Percentiles rank a stretch among this genome's conserved stretches.
These are phyloP conservation scores for Acacia pycnantha DNA, from an alignment of 331 rosid genomes.

Conservation along the genomic window DNA sequence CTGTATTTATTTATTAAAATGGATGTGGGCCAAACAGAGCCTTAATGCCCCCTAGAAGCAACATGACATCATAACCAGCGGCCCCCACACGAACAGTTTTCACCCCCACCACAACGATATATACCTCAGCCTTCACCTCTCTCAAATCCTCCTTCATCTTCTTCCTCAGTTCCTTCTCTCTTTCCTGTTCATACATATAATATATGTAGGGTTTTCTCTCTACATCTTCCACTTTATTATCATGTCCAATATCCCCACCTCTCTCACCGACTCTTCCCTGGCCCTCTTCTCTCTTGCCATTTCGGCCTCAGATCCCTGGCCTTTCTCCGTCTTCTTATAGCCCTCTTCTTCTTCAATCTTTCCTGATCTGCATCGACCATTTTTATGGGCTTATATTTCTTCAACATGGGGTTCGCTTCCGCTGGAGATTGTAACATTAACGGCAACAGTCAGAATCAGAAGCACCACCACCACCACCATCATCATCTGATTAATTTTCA, in stretches of 20 bases:
- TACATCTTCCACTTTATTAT: conserved; percentile 32
- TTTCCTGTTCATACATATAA: neutral
- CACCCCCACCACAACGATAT: conserved; percentile 25
- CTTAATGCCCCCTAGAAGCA: conserved; percentile 36
- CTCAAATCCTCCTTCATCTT: conserved; percentile 22
- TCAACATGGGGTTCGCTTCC: conserved; percentile 38
- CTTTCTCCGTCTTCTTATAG: conserved; percentile 47
- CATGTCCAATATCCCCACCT: conserved; percentile 88
- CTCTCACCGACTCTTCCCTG: conserved; percentile 74
- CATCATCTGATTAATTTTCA: conserved; percentile 31
- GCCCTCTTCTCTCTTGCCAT: conserved; percentile 80
- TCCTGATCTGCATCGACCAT: neutral
- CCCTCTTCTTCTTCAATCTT: conserved; percentile 31
- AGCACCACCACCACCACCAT: conserved; percentile 18
- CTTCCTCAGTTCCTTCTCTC: neutral
- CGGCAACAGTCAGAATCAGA: neutral
- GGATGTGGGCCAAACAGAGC: conserved; percentile 36
- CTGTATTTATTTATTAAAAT: no score
- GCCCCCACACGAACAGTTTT: neutral
- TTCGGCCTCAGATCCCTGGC: conserved; percentile 94
- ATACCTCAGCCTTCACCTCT: conserved; percentile 24
- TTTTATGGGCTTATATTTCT: neutral
- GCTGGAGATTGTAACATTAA: neutral
- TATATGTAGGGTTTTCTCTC: conserved; percentile 44
- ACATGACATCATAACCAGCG: conserved; percentile 17